Base-by-base conservation (phyloP, 2,329 filamentous ascomycete genomes). In the Phyllosticta ampelicida region DNA sequence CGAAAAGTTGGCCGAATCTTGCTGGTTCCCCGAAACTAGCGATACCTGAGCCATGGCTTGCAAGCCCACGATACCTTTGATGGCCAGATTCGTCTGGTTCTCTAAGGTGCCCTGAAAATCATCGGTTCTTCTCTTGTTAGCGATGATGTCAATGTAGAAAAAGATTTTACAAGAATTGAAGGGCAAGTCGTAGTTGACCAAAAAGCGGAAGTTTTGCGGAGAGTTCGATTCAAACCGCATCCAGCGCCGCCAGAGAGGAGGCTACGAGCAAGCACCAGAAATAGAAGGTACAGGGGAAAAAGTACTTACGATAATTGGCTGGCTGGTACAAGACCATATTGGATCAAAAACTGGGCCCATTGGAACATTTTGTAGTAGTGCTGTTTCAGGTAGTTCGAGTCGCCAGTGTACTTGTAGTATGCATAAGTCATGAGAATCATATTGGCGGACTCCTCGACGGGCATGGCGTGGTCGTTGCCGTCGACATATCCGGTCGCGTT, bases 1-100 rank as follows among this genome's bases (percentile, higher is more conserved):
- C n/a, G 55, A 60, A 60, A 65, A 66, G 55, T 62, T 64, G 30
- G 61, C 48, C 4, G 61, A 55, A 29, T 62, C 58, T 48, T 8
- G 20, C 8, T 28, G n/a, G 16, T 63, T 55, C 3, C 63, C 62
- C 1, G 59, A 50, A 1, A 56, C 48, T 1, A 26, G 13, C 9
- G 64, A 55, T 16, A 65, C 62, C 4, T 49, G 28, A 28, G 63
- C 56, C 62, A 67, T 67, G 13, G 64, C 62, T 58, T 63, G 56
- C 10, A 66, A 52, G 11, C 61, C 63, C 16, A 66, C 58, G 53
- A 65, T 65, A 20, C 64, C 63, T 30, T 66, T 66, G 54, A 66
- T 63, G 5, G 64, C 64, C 13, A 66, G 58, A 36, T 65, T 65
- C 26, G 64, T 66, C 29, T 65, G 63, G 48, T 65, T 65, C 44